Conservation (phyloP, 306 rosid species). For the Vachellia pachyceras region DNA sequence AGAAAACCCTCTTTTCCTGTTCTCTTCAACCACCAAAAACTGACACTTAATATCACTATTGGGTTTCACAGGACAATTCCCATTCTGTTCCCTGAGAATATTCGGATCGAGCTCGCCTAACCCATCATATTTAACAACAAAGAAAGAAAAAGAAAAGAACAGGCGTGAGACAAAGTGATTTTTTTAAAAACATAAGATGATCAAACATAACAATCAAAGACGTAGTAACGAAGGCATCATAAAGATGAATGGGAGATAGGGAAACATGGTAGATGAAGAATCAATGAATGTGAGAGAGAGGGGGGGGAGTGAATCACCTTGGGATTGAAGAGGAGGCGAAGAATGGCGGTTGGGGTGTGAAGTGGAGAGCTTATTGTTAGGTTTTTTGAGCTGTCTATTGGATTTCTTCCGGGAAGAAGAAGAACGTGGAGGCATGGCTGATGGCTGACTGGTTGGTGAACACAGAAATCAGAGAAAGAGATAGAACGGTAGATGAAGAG, state of each 20-base stretch:
- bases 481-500: constrained; percentile 46
- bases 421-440: constrained; percentile 49
- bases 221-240: not conserved
- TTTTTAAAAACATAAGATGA: not conserved
- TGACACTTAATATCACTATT: not conserved
- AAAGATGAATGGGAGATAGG: not conserved
- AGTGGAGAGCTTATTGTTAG: constrained; percentile 19
- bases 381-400: constrained; percentile 34
- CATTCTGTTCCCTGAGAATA: constrained; percentile 19
- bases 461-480: not conserved
- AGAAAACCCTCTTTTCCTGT: not conserved
- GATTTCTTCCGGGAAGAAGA: constrained; percentile 37
- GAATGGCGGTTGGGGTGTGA: constrained; percentile 47
- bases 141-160: not conserved
- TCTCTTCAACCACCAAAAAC: constrained; percentile 37
- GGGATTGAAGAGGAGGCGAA: constrained; percentile 45
- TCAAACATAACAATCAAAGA: constrained; percentile 25
- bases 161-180: not conserved
- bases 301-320: constrained; percentile 23
- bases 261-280: constrained; percentile 12
- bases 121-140: not conserved
- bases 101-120: constrained; percentile 7
- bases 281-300: not conserved
- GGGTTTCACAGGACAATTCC: constrained; percentile 17
- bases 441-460: constrained; percentile 16